A percentile compares a stretch with the other conserved stretches of the same genome.
phyloP scores from a whole-genome alignment of 345 rosid genomes.

The Brassica juncea region DNA sequence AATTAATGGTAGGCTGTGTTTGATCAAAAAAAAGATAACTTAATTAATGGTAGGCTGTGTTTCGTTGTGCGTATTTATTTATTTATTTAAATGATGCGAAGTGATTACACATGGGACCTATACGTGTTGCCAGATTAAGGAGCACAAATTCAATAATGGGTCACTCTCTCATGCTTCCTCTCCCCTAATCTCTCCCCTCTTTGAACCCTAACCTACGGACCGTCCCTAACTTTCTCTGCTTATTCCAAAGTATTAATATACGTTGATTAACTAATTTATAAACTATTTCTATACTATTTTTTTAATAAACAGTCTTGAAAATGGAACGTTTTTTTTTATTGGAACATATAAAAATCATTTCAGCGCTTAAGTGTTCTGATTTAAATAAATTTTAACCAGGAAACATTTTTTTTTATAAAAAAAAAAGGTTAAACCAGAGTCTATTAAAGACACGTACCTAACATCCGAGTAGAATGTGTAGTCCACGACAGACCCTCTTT shows the following conservation, averaged over 20 bases:
- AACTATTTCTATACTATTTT: background rate
- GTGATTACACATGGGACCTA: slow-evolving; percentile 39
- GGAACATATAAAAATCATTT: background rate
- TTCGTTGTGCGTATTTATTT: background rate
- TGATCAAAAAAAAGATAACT: background rate
- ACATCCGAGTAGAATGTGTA: too few species aligned
- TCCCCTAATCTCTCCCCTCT: slow-evolving; percentile 42
- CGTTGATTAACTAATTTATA: background rate
- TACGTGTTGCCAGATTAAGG: slow-evolving; percentile 42
- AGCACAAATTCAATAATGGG: slow-evolving; percentile 40
- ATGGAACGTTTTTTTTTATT: background rate
- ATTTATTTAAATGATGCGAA: background rate
- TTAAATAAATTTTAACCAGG: background rate
- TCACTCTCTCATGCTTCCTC: slow-evolving; percentile 35
- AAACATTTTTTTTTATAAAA: background rate
- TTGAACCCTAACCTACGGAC: slow-evolving; percentile 50
- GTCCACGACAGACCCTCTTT: too few species aligned
- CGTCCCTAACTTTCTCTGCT: slow-evolving; percentile 26
- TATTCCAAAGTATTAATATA: background rate
- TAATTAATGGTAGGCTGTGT: background rate
- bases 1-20: background rate
- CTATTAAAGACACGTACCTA: too few species aligned
- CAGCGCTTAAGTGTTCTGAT: background rate
- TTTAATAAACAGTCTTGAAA: background rate
- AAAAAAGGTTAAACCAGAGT: too few species aligned